Evolutionary conservation across 2,329 filamentous ascomycete genomes (phyloP).

Genomic region (Calonectria pseudoreteaudii): DNA sequence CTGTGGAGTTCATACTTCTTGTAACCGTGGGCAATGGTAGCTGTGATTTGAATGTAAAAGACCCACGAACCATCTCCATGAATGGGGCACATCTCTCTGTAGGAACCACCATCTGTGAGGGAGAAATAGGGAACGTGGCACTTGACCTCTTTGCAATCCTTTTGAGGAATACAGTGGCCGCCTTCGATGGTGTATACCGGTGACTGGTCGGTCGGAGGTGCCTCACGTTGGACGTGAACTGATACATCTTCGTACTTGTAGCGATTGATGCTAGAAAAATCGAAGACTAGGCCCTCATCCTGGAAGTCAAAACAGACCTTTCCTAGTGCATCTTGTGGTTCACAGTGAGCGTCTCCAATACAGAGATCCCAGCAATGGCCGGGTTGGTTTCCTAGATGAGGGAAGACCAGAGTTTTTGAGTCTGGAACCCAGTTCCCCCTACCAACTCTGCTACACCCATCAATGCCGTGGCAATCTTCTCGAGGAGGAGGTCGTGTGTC

Average conservation of each 20-base stretch:
- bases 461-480: slow-evolving; percentile 28
- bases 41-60: slow-evolving; percentile 44
- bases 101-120: slow-evolving; percentile 38
- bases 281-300: slow-evolving; percentile 39
- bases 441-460: slow-evolving; percentile 38
- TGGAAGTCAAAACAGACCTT: slow-evolving; percentile 43
- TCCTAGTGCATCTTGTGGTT: slow-evolving; percentile 35
- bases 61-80: slow-evolving; percentile 42
- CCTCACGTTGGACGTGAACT: slow-evolving; percentile 36
- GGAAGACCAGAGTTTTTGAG: slow-evolving; percentile 40
- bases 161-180: slow-evolving; percentile 36
- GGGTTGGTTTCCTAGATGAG: slow-evolving; percentile 34
- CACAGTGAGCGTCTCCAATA: slow-evolving; percentile 32
- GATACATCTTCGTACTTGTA: slow-evolving; percentile 45
- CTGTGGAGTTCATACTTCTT: slow-evolving; percentile 40
- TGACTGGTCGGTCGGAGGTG: slow-evolving; percentile 34
- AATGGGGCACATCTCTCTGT: slow-evolving; percentile 41
- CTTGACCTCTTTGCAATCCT: slow-evolving; percentile 38
- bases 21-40: slow-evolving; percentile 33
- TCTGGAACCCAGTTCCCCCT: slow-evolving; percentile 43
- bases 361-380: slow-evolving; percentile 42
- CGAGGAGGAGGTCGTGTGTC: slow-evolving; percentile 23
- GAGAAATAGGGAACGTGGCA: slow-evolving; percentile 42
- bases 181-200: slow-evolving; percentile 38
- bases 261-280: slow-evolving; percentile 38